Conservation (phyloP, 2,329 filamentous ascomycete genomes). For the Penicillium fuscoglaucum region DNA sequence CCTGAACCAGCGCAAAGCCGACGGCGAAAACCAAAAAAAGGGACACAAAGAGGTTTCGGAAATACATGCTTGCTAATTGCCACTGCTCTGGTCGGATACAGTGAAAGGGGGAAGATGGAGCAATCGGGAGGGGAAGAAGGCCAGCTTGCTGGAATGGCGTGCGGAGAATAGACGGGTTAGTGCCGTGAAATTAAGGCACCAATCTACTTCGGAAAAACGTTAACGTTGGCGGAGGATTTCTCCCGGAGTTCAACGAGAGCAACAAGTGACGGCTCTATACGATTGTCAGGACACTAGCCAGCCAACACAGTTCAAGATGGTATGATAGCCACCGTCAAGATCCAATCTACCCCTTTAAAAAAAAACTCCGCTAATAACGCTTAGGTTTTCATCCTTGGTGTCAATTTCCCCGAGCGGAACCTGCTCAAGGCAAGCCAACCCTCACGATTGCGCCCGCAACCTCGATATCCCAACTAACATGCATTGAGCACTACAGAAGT, state of each 20-base stretch:
- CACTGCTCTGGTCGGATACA: constrained; percentile 21
- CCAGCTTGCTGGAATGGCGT: constrained; percentile 39
- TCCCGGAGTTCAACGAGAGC: constrained; percentile 27
- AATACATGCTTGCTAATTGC: constrained; percentile 34
- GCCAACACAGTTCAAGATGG: constrained; percentile 31
- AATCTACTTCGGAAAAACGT: constrained; percentile 32
- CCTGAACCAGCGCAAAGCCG: constrained; percentile 70
- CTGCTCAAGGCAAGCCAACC: constrained; percentile 70
- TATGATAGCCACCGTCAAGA: constrained; percentile 13
- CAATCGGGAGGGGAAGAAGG: constrained; percentile 24
- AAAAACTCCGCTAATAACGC: constrained; percentile 13
- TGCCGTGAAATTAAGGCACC: background rate
- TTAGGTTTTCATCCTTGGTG: constrained; percentile 80
- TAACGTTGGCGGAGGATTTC: constrained; percentile 35
- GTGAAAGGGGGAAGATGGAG: constrained; percentile 19
- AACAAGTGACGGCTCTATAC: constrained; percentile 13
- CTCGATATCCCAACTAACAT: constrained; percentile 14
- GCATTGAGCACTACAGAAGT: constrained; percentile 32
- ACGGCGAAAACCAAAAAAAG: constrained; percentile 74
- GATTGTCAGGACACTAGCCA: constrained; percentile 15
- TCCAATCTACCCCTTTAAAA: background rate
- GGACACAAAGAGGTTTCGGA: constrained; percentile 51
- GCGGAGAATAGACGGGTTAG: constrained; percentile 17
- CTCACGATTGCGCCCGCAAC: constrained; percentile 3
- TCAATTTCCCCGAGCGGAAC: constrained; percentile 80